Conservation (phyloP, 768 basidiomycete genomes). For the Roridomyces roridus region DNA sequence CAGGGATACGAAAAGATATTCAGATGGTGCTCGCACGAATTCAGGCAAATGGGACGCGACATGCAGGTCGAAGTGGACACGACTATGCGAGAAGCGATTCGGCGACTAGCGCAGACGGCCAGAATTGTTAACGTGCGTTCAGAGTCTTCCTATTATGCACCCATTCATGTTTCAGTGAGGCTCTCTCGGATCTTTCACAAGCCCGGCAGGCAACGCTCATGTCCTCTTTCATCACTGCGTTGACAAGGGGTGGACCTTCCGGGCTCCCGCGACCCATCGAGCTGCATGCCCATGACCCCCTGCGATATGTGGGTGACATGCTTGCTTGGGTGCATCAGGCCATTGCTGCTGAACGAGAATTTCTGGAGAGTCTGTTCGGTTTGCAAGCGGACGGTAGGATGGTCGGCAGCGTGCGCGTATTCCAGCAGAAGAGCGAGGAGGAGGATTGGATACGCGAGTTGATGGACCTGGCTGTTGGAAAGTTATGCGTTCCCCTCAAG, state of each 20-base stretch:
- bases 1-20: slow-evolving; percentile 89
- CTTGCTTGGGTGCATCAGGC: slow-evolving; percentile 98
- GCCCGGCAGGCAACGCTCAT: slow-evolving; percentile 84
- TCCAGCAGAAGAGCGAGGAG: slow-evolving; percentile 59
- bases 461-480: slow-evolving; percentile 82
- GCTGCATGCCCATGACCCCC: slow-evolving; percentile 96
- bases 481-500: slow-evolving; percentile 88
- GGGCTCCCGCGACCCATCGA: slow-evolving; percentile 93
- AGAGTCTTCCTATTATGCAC: neutral
- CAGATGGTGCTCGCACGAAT: slow-evolving; percentile 86
- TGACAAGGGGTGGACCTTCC: slow-evolving; percentile 87
- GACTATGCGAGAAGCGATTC: slow-evolving; percentile 74
- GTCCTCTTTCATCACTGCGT: slow-evolving; percentile 81
- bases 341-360: slow-evolving; percentile 94
- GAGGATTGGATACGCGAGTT: slow-evolving; percentile 82
- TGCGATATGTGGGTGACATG: slow-evolving; percentile 98
- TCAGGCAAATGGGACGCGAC: slow-evolving; percentile 79
- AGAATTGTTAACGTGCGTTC: slow-evolving; percentile 73
- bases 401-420: slow-evolving; percentile 75
- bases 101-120: slow-evolving; percentile 77
- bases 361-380: slow-evolving; percentile 87
- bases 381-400: slow-evolving; percentile 68
- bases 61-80: slow-evolving; percentile 71
- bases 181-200: slow-evolving; percentile 75
- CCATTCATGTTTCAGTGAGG: slow-evolving; percentile 52